phyloP scores from a whole-genome alignment of 2,329 filamentous ascomycete genomes.

The Pseudogymnoascus sp. region DNA sequence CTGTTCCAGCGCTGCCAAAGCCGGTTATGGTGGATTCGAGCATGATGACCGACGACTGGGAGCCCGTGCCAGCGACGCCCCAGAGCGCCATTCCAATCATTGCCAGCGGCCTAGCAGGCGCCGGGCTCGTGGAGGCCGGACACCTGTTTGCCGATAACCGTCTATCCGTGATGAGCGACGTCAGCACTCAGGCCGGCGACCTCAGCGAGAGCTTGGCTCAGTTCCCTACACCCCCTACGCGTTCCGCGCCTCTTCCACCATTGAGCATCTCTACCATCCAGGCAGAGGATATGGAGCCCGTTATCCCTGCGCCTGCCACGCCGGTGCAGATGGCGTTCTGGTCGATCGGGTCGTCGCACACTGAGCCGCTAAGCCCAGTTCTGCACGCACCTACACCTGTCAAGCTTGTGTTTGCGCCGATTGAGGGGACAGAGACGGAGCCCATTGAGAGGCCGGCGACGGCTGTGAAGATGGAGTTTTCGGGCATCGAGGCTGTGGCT shows the following conservation, averaged over 20 bases:
- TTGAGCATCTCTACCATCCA: slow-evolving; percentile 28
- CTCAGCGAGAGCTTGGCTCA: slow-evolving; percentile 47
- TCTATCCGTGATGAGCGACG: slow-evolving; percentile 11
- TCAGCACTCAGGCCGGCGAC: slow-evolving; percentile 10
- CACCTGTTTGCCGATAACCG: slow-evolving; percentile 13
- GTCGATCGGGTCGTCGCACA: slow-evolving; percentile 23
- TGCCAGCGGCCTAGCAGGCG: slow-evolving; percentile 12
- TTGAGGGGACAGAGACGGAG: neutral
- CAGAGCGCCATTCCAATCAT: slow-evolving; percentile 19
- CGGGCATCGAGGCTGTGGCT: neutral
- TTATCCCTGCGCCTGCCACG: neutral
- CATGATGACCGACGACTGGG: slow-evolving; percentile 55
- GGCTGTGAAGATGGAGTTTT: neutral
- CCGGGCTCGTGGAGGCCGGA: slow-evolving; percentile 17
- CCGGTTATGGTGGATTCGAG: slow-evolving; percentile 51
- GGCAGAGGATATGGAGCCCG: slow-evolving; percentile 31
- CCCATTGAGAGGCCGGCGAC: neutral
- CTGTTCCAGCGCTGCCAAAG: slow-evolving; percentile 43
- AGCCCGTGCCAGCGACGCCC: slow-evolving; percentile 27
- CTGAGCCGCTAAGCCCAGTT: neutral
- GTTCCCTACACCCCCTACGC: slow-evolving; percentile 48
- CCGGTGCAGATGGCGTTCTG: slow-evolving; percentile 33
- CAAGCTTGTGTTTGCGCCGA: slow-evolving; percentile 25
- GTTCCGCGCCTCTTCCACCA: slow-evolving; percentile 23
- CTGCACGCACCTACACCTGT: slow-evolving; percentile 10